Percentiles rank a stretch among this genome's conserved stretches.
Evolutionary conservation across 2,329 filamentous ascomycete species (phyloP).

Genomic region (Epichloe festucae): DNA sequence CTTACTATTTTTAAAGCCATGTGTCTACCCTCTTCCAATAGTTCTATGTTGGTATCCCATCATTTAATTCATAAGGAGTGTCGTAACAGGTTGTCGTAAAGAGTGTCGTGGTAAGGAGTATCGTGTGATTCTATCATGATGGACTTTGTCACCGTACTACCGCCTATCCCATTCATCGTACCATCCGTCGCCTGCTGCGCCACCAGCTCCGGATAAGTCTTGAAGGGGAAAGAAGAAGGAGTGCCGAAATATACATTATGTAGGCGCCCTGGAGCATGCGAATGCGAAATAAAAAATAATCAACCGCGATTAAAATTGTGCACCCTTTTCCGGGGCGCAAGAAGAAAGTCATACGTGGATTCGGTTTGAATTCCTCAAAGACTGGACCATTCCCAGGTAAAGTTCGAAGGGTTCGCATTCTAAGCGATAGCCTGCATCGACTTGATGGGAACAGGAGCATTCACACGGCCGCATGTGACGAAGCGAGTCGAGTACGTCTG

Average conservation of each 20-base stretch:
- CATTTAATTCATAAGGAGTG: neutral
- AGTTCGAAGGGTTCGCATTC: neutral
- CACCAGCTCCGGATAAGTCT: neutral
- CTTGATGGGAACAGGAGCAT: constrained; percentile 13
- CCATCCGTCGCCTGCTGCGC: too few species aligned
- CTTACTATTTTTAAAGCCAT: neutral
- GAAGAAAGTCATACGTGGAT: neutral
- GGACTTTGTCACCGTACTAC: too few species aligned
- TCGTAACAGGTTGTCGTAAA: neutral
- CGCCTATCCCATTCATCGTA: too few species aligned
- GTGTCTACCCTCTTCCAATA: neutral
- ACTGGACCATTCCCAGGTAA: neutral
- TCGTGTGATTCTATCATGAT: too few species aligned
- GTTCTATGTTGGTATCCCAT: neutral
- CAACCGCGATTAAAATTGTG: neutral
- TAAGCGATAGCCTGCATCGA: constrained; percentile 15
- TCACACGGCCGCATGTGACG: constrained; percentile 16
- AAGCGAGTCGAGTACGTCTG: constrained; percentile 19
- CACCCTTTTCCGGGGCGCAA: neutral
- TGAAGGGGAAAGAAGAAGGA: neutral
- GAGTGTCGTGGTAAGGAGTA: neutral
- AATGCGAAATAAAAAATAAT: neutral
- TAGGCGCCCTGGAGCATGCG: constrained; percentile 1
- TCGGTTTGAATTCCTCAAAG: neutral
- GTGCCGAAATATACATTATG: constrained; percentile 1